Evolutionary conservation across 163 green algal species (phyloP).

Genomic region (Coccomyxa subellipsoidea): DNA sequence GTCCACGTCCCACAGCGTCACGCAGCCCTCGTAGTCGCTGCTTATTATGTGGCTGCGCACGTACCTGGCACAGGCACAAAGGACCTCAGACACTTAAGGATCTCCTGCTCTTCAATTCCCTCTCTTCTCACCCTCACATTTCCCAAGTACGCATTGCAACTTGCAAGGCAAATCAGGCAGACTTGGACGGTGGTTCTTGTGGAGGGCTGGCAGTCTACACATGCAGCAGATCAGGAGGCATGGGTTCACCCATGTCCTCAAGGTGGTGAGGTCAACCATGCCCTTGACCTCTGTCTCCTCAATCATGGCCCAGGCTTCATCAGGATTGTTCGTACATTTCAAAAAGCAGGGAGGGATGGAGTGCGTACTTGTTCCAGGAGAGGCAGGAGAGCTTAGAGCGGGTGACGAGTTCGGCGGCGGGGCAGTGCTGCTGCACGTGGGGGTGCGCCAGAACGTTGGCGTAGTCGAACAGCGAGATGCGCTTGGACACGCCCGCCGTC

Average conservation of each 20-base stretch:
- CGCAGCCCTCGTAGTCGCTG: constrained; percentile 58
- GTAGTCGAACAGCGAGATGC: constrained; percentile 59
- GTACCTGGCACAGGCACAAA: constrained; percentile 21
- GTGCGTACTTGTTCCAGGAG: constrained; percentile 46
- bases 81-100: too few species aligned
- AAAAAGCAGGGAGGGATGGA: too few species aligned
- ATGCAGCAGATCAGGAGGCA: too few species aligned
- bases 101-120: background rate
- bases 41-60: constrained; percentile 37
- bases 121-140: background rate
- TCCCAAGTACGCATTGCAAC: too few species aligned
- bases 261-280: too few species aligned
- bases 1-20: constrained; percentile 57
- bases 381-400: constrained; percentile 65
- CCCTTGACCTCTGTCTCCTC: too few species aligned
- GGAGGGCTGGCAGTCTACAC: too few species aligned
- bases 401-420: constrained; percentile 47
- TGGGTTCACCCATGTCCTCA: too few species aligned
- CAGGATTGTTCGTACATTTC: too few species aligned
- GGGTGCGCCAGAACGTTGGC: constrained; percentile 28
- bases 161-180: too few species aligned
- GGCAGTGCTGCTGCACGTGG: constrained; percentile 14
- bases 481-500: constrained; percentile 61
- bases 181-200: too few species aligned
- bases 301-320: too few species aligned